Evolutionary conservation across 345 rosid genomes (phyloP).

Genomic region (Acer negundo): DNA sequence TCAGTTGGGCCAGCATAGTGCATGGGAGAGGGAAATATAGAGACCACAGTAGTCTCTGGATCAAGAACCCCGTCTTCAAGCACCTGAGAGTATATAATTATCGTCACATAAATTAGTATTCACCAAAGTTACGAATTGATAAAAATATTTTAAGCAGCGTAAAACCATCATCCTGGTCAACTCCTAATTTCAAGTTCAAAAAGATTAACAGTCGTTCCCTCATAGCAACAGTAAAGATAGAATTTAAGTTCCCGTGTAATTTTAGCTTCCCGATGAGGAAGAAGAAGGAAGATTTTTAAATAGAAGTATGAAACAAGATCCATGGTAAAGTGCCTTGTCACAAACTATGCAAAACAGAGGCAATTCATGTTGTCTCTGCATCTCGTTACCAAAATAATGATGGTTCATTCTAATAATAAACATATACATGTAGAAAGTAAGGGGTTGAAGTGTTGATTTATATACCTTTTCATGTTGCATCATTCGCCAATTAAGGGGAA

Average conservation of each 20-base stretch:
- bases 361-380: not conserved
- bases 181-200: not conserved
- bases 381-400: not conserved
- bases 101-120: slow-evolving; percentile 4
- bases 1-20: slow-evolving; percentile 99
- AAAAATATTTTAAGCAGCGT: not conserved
- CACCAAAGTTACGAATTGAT: not conserved
- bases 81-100: slow-evolving; percentile 54
- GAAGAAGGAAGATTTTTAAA: not conserved
- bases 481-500: slow-evolving; percentile 98
- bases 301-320: not conserved
- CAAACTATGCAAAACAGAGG: not conserved
- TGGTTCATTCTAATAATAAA: not conserved
- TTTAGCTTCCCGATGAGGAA: not conserved
- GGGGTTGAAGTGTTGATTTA: not conserved
- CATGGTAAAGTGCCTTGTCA: not conserved
- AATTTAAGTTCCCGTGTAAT: not conserved
- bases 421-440: not conserved
- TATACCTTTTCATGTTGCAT: slow-evolving; percentile 92
- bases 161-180: not conserved
- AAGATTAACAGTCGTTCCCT: not conserved
- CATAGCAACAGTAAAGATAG: not conserved
- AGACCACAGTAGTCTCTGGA: slow-evolving; percentile 96
- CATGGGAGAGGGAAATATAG: slow-evolving; percentile 99
- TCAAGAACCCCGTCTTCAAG: slow-evolving; percentile 98